phyloP scores from a whole-genome alignment of 2,329 filamentous ascomycete genomes.

The Ophiostoma quercus region DNA sequence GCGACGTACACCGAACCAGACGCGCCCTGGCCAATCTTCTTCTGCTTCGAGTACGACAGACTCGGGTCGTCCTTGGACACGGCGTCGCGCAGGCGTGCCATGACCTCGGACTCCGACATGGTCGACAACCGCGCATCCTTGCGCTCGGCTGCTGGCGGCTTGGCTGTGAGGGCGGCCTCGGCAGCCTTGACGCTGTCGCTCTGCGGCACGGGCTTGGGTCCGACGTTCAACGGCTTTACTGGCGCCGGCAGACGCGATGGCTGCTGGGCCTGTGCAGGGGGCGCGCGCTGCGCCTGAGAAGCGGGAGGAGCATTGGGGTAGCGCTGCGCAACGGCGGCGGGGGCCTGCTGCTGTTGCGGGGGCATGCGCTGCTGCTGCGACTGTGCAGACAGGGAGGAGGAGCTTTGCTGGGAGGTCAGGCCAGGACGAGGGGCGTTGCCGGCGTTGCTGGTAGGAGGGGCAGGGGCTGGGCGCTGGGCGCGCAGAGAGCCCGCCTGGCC shows the following conservation, averaged over 20 bases:
- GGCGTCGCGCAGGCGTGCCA: conserved; percentile 89
- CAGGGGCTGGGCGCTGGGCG: conserved; percentile 75
- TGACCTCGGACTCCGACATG: conserved; percentile 95
- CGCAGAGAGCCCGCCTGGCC: conserved; percentile 53
- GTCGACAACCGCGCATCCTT: conserved; percentile 96
- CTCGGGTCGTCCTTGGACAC: conserved; percentile 95
- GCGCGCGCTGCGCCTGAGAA: conserved; percentile 18
- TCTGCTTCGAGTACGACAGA: conserved; percentile 96
- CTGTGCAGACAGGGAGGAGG: conserved; percentile 29
- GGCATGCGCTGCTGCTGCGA: conserved; percentile 39
- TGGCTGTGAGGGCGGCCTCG: conserved; percentile 81
- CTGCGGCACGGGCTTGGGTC: conserved; percentile 54
- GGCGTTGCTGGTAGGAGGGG: conserved; percentile 50
- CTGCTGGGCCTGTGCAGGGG: conserved; percentile 45
- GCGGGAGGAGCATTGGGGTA: conserved; percentile 53
- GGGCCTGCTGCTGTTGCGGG: conserved; percentile 45
- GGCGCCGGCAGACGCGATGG: conserved; percentile 53
- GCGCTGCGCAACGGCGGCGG: conserved; percentile 45
- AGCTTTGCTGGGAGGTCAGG: conserved; percentile 32
- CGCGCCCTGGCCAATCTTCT: conserved; percentile 98
- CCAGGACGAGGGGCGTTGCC: conserved; percentile 39
- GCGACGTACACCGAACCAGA: conserved; percentile 98
- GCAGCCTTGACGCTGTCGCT: conserved; percentile 77
- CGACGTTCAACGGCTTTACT: conserved; percentile 76
- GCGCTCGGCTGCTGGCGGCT: conserved; percentile 65